Evolutionary conservation across 805 yeast species (phyloP).

Genomic region (Candida silvatica): DNA sequence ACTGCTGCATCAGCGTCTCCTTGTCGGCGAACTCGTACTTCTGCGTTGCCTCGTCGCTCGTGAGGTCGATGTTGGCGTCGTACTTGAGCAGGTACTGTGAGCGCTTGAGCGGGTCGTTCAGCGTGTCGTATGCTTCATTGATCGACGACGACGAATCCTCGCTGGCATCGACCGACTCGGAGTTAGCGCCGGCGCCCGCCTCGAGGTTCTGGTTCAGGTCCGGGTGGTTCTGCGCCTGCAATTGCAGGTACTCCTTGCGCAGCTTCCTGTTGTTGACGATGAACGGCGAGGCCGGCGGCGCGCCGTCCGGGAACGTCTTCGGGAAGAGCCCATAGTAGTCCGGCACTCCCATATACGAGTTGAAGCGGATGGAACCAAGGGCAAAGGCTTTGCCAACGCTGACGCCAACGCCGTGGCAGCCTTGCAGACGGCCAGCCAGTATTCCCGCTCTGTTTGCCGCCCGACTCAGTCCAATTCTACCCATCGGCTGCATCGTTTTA

Average conservation of each 20-base stretch:
- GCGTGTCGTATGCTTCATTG: constrained; percentile 69
- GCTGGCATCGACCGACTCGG: constrained; percentile 18
- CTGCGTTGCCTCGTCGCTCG: constrained; percentile 47
- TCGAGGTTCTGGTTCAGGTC: constrained; percentile 37
- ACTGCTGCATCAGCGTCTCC: constrained; percentile 57
- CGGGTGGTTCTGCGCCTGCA: constrained; percentile 79
- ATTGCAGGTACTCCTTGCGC: constrained; percentile 62
- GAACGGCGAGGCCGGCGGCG: constrained; percentile 58
- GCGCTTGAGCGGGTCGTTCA: constrained; percentile 62
- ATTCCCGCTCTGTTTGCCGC: too few relatives aligned
- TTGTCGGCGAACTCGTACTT: constrained; percentile 31
- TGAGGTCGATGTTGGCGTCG: constrained; percentile 42
- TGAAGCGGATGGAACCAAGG: not conserved
- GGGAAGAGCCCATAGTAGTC: constrained; percentile 67
- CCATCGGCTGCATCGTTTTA: too few relatives aligned
- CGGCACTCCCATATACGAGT: not conserved
- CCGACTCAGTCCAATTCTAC: too few relatives aligned
- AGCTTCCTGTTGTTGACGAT: constrained; percentile 43
- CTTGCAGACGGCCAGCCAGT: too few relatives aligned
- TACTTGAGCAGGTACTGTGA: constrained; percentile 48
- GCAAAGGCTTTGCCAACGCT: not conserved
- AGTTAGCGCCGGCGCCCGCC: constrained; percentile 11
- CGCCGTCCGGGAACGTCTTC: constrained; percentile 54
- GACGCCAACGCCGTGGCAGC: too few relatives aligned
- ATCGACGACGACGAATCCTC: constrained; percentile 45